Conservation (phyloP, 2,329 filamentous ascomycete species). For the Rutstroemia sydowiana region DNA sequence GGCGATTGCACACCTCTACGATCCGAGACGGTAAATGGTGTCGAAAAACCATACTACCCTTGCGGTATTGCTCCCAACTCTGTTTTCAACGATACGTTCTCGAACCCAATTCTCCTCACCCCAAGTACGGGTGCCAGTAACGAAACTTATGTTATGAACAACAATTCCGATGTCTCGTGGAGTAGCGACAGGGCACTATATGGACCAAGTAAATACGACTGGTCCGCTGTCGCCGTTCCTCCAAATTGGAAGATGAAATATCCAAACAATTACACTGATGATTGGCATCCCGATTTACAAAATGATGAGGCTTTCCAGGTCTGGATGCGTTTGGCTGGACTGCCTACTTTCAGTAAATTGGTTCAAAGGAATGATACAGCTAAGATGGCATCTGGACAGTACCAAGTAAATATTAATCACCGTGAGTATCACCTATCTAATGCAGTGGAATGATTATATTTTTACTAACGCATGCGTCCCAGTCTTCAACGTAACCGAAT, state of each 20-base stretch:
- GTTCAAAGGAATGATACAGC: slow-evolving; percentile 72
- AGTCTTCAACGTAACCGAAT: slow-evolving; percentile 77
- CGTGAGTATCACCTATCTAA: slow-evolving; percentile 48
- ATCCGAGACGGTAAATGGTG: slow-evolving; percentile 39
- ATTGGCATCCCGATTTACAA: slow-evolving; percentile 60
- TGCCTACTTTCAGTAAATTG: slow-evolving; percentile 92
- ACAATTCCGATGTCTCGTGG: slow-evolving; percentile 73
- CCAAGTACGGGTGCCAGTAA: slow-evolving; percentile 35
- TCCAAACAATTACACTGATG: slow-evolving; percentile 59
- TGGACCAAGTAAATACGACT: slow-evolving; percentile 58
- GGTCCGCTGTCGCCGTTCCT: slow-evolving; percentile 64
- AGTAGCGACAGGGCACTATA: slow-evolving; percentile 74
- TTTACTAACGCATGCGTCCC: slow-evolving; percentile 18
- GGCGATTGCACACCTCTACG: slow-evolving; percentile 72
- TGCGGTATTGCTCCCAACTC: slow-evolving; percentile 97
- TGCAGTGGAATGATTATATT: background rate
- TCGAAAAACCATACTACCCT: slow-evolving; percentile 72
- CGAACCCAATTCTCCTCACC: slow-evolving; percentile 55
- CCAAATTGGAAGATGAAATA: slow-evolving; percentile 76
- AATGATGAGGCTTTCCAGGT: slow-evolving; percentile 84
- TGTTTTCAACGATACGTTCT: slow-evolving; percentile 89
- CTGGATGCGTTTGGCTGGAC: slow-evolving; percentile 95
- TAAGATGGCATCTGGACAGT: slow-evolving; percentile 62
- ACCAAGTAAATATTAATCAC: slow-evolving; percentile 68
- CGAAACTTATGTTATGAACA: slow-evolving; percentile 63